These are phyloP conservation scores for Euclidium syriacum DNA, from an alignment of 345 rosid species.

Conservation along the genomic window DNA sequence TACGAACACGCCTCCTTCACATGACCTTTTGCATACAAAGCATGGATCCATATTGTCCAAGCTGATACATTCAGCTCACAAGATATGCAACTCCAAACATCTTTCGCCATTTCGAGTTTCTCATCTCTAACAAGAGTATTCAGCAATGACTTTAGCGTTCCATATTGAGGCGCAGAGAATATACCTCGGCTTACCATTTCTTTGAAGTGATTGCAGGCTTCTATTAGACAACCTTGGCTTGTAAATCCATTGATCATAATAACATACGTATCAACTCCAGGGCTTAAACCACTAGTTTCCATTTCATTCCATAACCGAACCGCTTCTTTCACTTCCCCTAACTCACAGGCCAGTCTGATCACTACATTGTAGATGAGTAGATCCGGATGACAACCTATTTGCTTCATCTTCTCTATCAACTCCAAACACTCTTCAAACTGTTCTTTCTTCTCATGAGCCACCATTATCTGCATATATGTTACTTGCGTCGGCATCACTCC, in stretches of 20 bases:
- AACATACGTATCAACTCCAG: slow-evolving; percentile 73
- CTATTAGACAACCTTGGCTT: slow-evolving; percentile 55
- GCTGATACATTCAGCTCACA: slow-evolving; percentile 78
- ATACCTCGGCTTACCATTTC: slow-evolving; percentile 88
- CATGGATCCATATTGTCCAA: slow-evolving; percentile 98
- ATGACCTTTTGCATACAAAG: slow-evolving; percentile 61
- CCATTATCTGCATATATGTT: slow-evolving; percentile 75
- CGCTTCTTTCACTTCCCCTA: slow-evolving; percentile 73
- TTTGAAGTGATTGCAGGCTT: slow-evolving; percentile 68
- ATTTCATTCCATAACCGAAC: slow-evolving; percentile 69
- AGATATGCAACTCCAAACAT: slow-evolving; percentile 69
- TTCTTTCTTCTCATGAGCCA: slow-evolving; percentile 87
- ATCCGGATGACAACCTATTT: slow-evolving; percentile 58
- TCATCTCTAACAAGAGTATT: slow-evolving; percentile 71
- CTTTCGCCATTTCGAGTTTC: slow-evolving; percentile 78
- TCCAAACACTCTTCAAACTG: slow-evolving; percentile 75
- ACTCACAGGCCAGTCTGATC: slow-evolving; percentile 70
- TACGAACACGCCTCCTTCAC: slow-evolving; percentile 91
- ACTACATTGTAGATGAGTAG: slow-evolving; percentile 54
- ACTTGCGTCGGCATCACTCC: slow-evolving; percentile 51
- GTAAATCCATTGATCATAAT: slow-evolving; percentile 74
- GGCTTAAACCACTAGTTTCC: slow-evolving; percentile 64
- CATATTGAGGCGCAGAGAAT: slow-evolving; percentile 71
- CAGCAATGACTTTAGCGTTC: slow-evolving; percentile 60
- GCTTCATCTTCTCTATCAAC: slow-evolving; percentile 59